A percentile compares a stretch with the other conserved stretches of the same genome.
Evolutionary conservation across 768 basidiomycete genomes (phyloP).

Genomic region (Phanerochaete sordida): DNA sequence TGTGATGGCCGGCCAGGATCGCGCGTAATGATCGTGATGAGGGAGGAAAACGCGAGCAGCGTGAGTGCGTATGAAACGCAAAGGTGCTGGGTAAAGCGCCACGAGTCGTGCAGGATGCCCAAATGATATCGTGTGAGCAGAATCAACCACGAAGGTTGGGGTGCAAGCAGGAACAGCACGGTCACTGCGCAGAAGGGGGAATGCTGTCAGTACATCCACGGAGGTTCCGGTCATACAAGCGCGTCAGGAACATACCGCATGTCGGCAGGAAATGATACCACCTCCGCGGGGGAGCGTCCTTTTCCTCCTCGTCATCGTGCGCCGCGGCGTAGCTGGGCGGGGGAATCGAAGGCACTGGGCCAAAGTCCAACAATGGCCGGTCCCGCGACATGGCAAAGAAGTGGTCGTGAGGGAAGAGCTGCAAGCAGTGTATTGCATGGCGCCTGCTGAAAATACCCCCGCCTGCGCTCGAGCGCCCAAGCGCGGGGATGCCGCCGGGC

Average conservation of each 20-base stretch:
- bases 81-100: constrained; percentile 51
- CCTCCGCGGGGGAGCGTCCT: constrained; percentile 36
- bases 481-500: neutral
- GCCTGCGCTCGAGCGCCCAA: neutral
- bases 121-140: constrained; percentile 69
- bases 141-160: constrained; percentile 71
- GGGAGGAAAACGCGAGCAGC: constrained; percentile 67
- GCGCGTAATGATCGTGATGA: constrained; percentile 67
- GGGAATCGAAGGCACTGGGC: neutral
- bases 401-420: neutral
- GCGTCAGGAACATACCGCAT: constrained; percentile 36
- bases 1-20: constrained; percentile 58
- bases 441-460: neutral
- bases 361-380: constrained; percentile 12
- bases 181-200: constrained; percentile 32
- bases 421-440: neutral
- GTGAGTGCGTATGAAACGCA: constrained; percentile 59
- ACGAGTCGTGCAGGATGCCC: constrained; percentile 43
- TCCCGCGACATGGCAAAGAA: constrained; percentile 3
- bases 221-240: neutral
- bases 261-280: constrained; percentile 62
- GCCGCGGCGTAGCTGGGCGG: constrained; percentile 16
- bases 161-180: constrained; percentile 57
- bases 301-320: constrained; percentile 27
- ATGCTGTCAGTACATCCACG: neutral